A percentile compares a stretch with the other conserved stretches of the same genome.
Conservation (phyloP, 176 grass and related monocot genomes). For the Triticum monococcum region DNA sequence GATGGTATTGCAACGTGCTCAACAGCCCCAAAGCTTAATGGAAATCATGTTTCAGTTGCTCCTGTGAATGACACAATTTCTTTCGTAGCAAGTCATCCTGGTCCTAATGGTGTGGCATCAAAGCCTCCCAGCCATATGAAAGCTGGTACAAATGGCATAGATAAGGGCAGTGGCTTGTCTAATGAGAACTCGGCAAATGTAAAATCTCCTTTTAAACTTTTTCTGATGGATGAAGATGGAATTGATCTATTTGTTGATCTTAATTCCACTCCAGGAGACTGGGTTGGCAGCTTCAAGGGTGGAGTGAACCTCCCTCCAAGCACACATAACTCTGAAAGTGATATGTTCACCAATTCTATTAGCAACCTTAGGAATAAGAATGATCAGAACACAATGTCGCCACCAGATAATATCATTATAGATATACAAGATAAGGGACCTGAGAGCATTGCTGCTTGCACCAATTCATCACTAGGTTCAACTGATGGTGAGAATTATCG, state of each 20-base stretch:
- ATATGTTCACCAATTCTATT: conserved; percentile 45
- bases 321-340: conserved; percentile 24
- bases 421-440: conserved; percentile 39
- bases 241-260: conserved; percentile 84
- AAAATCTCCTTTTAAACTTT: conserved; percentile 61
- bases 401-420: conserved; percentile 36
- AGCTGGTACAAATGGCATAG: conserved; percentile 28
- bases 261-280: conserved; percentile 54
- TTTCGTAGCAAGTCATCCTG: conserved; percentile 18
- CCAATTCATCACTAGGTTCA: conserved; percentile 73
- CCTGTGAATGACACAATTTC: conserved; percentile 25
- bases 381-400: conserved; percentile 31
- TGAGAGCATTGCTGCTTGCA: conserved; percentile 41
- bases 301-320: conserved; percentile 38
- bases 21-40: conserved; percentile 28
- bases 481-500: conserved; percentile 54
- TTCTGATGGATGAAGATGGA: conserved; percentile 72
- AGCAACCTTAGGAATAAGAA: conserved; percentile 52
- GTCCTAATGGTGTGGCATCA: conserved; percentile 15
- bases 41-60: conserved; percentile 29
- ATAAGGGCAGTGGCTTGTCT: conserved; percentile 26
- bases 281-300: conserved; percentile 57
- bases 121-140: not conserved
- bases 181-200: conserved; percentile 41
- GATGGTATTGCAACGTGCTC: conserved; percentile 31